Conservation (phyloP, 805 yeast species). For the Metschnikowia drakensbergensis region DNA sequence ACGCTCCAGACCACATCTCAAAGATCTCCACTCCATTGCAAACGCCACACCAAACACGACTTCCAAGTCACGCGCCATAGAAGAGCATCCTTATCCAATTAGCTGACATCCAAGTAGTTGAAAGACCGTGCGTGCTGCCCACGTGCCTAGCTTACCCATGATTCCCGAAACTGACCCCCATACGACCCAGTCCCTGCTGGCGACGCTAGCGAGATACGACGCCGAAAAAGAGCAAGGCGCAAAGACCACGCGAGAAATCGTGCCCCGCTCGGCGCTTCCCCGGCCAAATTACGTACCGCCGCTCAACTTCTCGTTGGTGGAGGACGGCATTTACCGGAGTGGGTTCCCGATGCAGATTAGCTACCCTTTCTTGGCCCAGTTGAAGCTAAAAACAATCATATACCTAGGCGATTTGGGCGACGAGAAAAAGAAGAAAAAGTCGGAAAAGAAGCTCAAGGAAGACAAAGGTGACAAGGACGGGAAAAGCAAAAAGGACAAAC, state of each 20-base stretch:
- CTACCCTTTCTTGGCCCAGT: slow-evolving; percentile 68
- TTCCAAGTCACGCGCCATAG: no score
- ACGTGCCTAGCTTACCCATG: neutral
- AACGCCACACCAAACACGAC: no score
- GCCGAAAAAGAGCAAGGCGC: neutral
- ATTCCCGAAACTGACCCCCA: neutral
- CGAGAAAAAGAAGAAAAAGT: slow-evolving; percentile 21
- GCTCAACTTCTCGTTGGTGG: slow-evolving; percentile 83
- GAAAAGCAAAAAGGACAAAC: slow-evolving; percentile 30
- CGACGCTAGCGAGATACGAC: neutral
- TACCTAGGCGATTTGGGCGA: slow-evolving; percentile 65
- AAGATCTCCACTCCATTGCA: no score
- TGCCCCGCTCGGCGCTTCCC: slow-evolving; percentile 1
- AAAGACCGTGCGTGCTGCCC: neutral
- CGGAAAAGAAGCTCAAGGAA: slow-evolving; percentile 8
- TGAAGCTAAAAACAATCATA: slow-evolving; percentile 74
- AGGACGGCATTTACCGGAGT: slow-evolving; percentile 79
- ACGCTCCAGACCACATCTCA: no score
- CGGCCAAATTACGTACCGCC: slow-evolving; percentile 66
- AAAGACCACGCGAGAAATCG: neutral
- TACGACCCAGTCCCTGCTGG: neutral
- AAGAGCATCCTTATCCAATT: neutral
- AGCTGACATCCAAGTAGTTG: neutral
- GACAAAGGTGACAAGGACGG: slow-evolving; percentile 10
- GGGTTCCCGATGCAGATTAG: slow-evolving; percentile 93